Conservation (phyloP, 208 protist species). For the Trypanosoma avium region DNA sequence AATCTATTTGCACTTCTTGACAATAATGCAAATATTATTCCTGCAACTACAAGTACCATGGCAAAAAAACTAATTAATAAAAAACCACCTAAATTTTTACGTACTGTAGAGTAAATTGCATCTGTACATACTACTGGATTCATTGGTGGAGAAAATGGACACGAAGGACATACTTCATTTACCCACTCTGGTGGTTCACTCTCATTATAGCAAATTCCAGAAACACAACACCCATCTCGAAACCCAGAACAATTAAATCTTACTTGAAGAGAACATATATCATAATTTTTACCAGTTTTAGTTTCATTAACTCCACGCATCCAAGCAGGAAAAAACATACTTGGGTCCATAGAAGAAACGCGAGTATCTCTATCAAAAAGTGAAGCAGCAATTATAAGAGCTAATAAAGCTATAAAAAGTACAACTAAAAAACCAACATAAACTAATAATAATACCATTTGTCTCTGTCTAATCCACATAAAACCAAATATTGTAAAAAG, state of each 20-base stretch:
- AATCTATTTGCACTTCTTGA: slow-evolving; percentile 21
- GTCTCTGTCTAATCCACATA: slow-evolving; percentile 33
- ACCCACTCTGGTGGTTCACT: slow-evolving; percentile 26
- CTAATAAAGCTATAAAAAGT: slow-evolving; percentile 23
- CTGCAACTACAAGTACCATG: slow-evolving; percentile 28
- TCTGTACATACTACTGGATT: slow-evolving; percentile 25
- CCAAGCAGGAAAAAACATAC: slow-evolving; percentile 20
- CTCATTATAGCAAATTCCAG: slow-evolving; percentile 26
- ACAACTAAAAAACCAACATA: slow-evolving; percentile 26
- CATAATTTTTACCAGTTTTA: slow-evolving; percentile 4
- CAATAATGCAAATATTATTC: slow-evolving; percentile 30
- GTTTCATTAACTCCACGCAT: slow-evolving; percentile 28
- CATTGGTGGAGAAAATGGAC: slow-evolving; percentile 21
- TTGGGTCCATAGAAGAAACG: slow-evolving; percentile 17
- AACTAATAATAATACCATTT: slow-evolving; percentile 34
- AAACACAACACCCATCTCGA: slow-evolving; percentile 30
- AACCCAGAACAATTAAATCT: slow-evolving; percentile 33
- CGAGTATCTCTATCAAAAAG: slow-evolving; percentile 16
- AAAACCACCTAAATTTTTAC: slow-evolving; percentile 31
- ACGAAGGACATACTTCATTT: slow-evolving; percentile 20
- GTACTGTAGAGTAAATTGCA: slow-evolving; percentile 22
- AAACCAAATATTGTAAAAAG: slow-evolving; percentile 33
- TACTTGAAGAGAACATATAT: slow-evolving; percentile 31
- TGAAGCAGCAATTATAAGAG: slow-evolving; percentile 22
- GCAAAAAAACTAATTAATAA: slow-evolving; percentile 32